Conservation (phyloP, 2,329 filamentous ascomycete genomes). For the Mycosphaerella sp. region DNA sequence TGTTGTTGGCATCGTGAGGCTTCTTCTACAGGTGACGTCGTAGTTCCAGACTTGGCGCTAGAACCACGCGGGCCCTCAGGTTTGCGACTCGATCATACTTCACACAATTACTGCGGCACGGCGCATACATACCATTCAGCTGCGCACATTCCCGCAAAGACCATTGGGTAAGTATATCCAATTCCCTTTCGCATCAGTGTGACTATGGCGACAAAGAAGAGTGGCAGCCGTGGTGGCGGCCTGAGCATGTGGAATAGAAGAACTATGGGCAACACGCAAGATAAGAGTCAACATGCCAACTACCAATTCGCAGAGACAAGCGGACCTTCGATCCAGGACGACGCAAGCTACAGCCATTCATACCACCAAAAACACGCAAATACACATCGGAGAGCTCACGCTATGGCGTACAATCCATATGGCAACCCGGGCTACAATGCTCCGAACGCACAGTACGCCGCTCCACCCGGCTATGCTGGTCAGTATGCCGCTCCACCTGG, state of each 20-base stretch:
- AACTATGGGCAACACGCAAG: neutral
- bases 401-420: constrained; percentile 19
- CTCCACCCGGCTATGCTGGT: constrained; percentile 26
- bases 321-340: neutral
- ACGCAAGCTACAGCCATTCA: neutral
- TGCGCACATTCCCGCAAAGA: neutral
- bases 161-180: neutral
- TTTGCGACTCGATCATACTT: too few species aligned
- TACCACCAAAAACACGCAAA: neutral
- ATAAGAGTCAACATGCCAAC: constrained; percentile 3
- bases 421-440: constrained; percentile 19
- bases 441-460: constrained; percentile 17
- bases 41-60: too few species aligned
- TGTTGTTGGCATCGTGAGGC: too few species aligned
- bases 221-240: neutral
- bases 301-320: neutral
- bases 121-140: neutral
- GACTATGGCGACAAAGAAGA: constrained; percentile 1
- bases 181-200: neutral
- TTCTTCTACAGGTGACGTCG: too few species aligned
- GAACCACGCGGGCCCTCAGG: too few species aligned
- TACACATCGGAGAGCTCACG: neutral
- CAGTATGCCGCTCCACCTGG: constrained; percentile 23
- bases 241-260: neutral
- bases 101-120: too few species aligned